Evolutionary conservation across 305 asterid genomes (phyloP).

Genomic region (Lippia alba): DNA sequence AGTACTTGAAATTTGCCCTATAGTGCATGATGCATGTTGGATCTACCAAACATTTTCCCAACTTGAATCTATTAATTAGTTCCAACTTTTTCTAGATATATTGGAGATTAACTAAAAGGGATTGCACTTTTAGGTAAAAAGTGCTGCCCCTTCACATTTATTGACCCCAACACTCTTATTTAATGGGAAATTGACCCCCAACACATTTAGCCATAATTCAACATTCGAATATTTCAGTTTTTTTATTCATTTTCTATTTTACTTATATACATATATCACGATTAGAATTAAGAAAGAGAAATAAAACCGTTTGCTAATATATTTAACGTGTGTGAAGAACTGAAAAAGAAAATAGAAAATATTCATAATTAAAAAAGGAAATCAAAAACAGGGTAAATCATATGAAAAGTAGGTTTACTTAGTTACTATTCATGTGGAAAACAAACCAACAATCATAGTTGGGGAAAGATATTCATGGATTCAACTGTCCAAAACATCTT

Average conservation of each 20-base stretch:
- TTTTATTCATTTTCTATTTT: too few species aligned
- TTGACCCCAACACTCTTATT: constrained; percentile 6
- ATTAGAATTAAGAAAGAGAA: too few species aligned
- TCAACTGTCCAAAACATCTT: not conserved
- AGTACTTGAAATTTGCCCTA: constrained; percentile 34
- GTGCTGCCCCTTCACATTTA: not conserved
- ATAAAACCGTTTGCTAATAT: too few species aligned
- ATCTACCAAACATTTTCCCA: constrained; percentile 37
- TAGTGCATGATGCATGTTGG: constrained; percentile 43
- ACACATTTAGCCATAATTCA: too few species aligned
- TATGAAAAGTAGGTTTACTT: constrained; percentile 12
- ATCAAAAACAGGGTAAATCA: not conserved
- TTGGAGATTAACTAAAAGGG: not conserved
- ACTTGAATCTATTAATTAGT: constrained; percentile 4
- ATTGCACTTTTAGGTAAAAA: constrained; percentile 40
- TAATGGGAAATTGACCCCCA: not conserved
- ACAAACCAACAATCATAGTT: not conserved
- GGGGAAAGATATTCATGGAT: not conserved
- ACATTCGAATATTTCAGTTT: too few species aligned
- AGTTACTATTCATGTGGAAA: constrained; percentile 5
- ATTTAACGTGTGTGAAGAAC: too few species aligned
- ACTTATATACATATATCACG: too few species aligned
- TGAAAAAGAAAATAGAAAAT: too few species aligned
- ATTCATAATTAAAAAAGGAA: too few species aligned
- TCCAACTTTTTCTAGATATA: constrained; percentile 17